These are phyloP conservation scores for Penicillium sp. DNA, from an alignment of 2,329 filamentous ascomycete genomes.

Conservation along the genomic window DNA sequence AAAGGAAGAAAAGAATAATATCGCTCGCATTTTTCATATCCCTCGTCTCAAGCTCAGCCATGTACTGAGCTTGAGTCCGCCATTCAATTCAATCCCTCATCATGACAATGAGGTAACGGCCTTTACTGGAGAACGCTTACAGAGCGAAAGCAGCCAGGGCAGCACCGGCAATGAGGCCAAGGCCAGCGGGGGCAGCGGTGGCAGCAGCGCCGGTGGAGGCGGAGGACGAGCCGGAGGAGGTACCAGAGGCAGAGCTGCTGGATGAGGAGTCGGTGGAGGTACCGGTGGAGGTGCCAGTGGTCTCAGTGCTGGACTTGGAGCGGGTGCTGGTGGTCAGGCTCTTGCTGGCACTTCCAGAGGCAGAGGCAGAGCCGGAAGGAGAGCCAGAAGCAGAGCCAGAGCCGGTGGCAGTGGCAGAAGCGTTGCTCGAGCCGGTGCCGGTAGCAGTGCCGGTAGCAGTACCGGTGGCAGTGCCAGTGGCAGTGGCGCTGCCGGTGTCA, in stretches of 20 bases:
- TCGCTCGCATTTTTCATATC: constrained; percentile 25
- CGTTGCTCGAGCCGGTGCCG: not conserved
- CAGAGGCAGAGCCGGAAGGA: constrained; percentile 27
- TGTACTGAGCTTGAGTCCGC: not conserved
- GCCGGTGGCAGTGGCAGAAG: not conserved
- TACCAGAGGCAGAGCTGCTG: constrained; percentile 14
- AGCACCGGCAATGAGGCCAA: constrained; percentile 47
- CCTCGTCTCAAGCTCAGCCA: constrained; percentile 15
- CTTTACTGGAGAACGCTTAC: too few species aligned
- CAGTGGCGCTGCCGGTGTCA: constrained; percentile 28
- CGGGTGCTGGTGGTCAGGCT: constrained; percentile 3
- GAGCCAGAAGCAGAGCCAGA: constrained; percentile 8
- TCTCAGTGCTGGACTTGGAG: not conserved
- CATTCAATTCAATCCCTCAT: not conserved
- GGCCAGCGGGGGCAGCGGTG: constrained; percentile 40
- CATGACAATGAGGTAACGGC: not conserved
- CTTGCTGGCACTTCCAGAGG: constrained; percentile 11
- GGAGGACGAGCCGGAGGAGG: constrained; percentile 21
- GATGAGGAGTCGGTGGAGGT: constrained; percentile 5
- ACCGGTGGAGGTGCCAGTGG: constrained; percentile 1
- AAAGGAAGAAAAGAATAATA: constrained; percentile 10
- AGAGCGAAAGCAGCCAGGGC: constrained; percentile 47
- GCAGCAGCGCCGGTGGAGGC: constrained; percentile 37
- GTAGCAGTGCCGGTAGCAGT: constrained; percentile 9
- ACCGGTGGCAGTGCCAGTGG: constrained; percentile 26